These are phyloP conservation scores for Fusarium napiforme DNA, from an alignment of 2,329 filamentous ascomycete genomes.

Conservation along the genomic window DNA sequence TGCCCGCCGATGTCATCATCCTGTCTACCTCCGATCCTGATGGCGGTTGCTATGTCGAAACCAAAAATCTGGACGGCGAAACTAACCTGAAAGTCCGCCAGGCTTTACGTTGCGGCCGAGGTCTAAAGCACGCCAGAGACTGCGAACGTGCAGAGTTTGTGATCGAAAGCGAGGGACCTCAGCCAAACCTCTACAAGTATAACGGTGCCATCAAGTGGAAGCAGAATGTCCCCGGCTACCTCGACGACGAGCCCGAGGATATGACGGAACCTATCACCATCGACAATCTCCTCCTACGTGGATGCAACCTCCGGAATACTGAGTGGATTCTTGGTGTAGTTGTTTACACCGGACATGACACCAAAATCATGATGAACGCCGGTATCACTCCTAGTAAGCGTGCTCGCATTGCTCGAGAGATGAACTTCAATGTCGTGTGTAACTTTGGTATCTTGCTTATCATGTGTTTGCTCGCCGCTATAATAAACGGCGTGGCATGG, in stretches of 20 bases:
- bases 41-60: constrained; percentile 96
- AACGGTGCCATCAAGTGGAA: constrained; percentile 90
- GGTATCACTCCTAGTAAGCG: constrained; percentile 96
- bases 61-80: constrained; percentile 97
- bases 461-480: constrained; percentile 88
- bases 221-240: constrained; percentile 74
- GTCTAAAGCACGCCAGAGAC: constrained; percentile 87
- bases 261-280: constrained; percentile 95
- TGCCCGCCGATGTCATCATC: constrained; percentile 93
- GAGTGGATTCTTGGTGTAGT: constrained; percentile 96
- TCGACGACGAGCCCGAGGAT: constrained; percentile 70
- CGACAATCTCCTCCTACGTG: constrained; percentile 93
- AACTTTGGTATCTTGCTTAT: constrained; percentile 90
- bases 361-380: constrained; percentile 99
- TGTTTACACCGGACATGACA: constrained; percentile 93
- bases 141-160: constrained; percentile 89
- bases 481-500: constrained; percentile 89
- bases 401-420: constrained; percentile 86
- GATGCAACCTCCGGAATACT: constrained; percentile 93
- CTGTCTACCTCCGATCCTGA: constrained; percentile 93
- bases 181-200: constrained; percentile 95
- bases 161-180: constrained; percentile 90
- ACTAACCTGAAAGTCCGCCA: constrained; percentile 97
- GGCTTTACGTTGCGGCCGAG: constrained; percentile 84
- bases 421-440: constrained; percentile 98